phyloP scores from a whole-genome alignment of 2,329 filamentous ascomycete genomes.

The Colletotrichum musicola region DNA sequence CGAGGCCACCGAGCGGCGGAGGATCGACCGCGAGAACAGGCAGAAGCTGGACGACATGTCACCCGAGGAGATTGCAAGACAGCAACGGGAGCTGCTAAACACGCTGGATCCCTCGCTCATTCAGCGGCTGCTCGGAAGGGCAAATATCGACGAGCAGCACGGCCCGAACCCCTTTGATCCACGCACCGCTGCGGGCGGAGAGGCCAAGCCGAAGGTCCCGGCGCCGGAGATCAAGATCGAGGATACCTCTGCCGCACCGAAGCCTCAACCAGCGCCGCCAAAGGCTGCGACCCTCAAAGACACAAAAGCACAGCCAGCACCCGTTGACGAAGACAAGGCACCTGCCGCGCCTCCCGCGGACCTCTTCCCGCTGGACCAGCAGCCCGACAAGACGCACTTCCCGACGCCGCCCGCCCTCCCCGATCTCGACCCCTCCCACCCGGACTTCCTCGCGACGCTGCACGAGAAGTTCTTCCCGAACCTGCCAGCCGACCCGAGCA shows the following conservation, averaged over 20 bases:
- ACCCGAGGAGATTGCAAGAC: conserved; percentile 81
- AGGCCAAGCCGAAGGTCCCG: conserved; percentile 29
- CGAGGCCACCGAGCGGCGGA: conserved; percentile 71
- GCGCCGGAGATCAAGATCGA: conserved; percentile 53
- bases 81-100: conserved; percentile 83
- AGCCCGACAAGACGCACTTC: conserved; percentile 68
- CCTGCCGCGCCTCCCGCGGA: conserved; percentile 56
- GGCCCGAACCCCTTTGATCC: conserved; percentile 59
- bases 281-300: conserved; percentile 11
- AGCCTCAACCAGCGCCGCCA: conserved; percentile 33
- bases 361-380: conserved; percentile 57
- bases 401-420: conserved; percentile 68
- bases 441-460: conserved; percentile 85
- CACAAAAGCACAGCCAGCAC: conserved; percentile 34
- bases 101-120: conserved; percentile 81
- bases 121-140: conserved; percentile 79
- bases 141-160: conserved; percentile 77
- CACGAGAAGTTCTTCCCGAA: conserved; percentile 95
- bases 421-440: conserved; percentile 85
- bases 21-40: conserved; percentile 87
- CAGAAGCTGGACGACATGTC: conserved; percentile 83
- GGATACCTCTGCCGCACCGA: conserved; percentile 44
- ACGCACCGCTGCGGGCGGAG: conserved; percentile 25
- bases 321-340: conserved; percentile 56
- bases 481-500: conserved; percentile 85